These are phyloP conservation scores for Backusella psychrophila DNA, from an alignment of 192 early-diverging fungal species.

Conservation along the genomic window DNA sequence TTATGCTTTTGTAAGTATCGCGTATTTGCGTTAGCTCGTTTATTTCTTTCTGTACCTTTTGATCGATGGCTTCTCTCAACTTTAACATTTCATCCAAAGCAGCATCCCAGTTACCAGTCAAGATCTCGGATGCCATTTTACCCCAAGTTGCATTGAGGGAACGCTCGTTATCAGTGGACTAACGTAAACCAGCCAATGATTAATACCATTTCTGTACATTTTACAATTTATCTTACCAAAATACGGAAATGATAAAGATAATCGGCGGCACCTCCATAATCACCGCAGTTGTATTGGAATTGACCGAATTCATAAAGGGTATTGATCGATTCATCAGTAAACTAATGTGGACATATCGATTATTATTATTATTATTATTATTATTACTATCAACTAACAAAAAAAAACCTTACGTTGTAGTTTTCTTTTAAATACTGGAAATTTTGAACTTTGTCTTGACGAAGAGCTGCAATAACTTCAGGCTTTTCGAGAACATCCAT, in stretches of 20 bases:
- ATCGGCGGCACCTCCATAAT: constrained; percentile 88
- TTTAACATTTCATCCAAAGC: constrained; percentile 88
- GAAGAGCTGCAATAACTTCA: constrained; percentile 82
- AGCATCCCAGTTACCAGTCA: constrained; percentile 91
- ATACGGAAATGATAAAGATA: constrained; percentile 95
- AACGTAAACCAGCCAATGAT: background rate
- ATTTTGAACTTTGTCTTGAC: constrained; percentile 93
- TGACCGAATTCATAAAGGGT: constrained; percentile 86
- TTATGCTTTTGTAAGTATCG: background rate
- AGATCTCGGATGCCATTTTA: constrained; percentile 93
- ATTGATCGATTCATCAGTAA: constrained; percentile 83
- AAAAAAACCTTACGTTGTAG: constrained; percentile 56
- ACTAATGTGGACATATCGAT: constrained; percentile 41
- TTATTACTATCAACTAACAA: too few species aligned
- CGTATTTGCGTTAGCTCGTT: background rate
- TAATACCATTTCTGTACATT: background rate
- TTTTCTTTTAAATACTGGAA: constrained; percentile 84
- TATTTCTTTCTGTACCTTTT: constrained; percentile 44
- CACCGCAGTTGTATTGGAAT: constrained; percentile 92
- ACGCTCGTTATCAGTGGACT: constrained; percentile 85
- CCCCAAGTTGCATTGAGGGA: constrained; percentile 93
- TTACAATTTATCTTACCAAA: constrained; percentile 52
- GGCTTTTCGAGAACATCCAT: constrained; percentile 91
- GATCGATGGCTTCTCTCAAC: constrained; percentile 87
- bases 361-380: background rate